Conservation (phyloP, 495 filamentous ascomycete species). For the Podospora anserina region DNA sequence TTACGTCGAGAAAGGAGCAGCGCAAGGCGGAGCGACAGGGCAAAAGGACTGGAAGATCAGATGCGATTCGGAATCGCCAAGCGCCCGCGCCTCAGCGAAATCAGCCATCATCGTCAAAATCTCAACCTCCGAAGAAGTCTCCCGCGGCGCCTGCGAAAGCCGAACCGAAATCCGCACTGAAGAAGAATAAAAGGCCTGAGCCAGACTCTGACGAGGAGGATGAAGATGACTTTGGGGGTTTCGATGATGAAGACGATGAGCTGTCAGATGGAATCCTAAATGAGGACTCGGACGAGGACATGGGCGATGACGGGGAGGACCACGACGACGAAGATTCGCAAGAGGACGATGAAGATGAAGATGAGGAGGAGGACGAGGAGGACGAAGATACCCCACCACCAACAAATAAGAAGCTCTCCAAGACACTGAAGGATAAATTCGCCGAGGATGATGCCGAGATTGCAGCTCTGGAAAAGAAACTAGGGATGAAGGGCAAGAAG, state of each 20-base stretch:
- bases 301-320: constrained; percentile 25
- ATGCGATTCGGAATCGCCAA: constrained; percentile 9
- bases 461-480: constrained; percentile 78
- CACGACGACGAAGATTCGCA: constrained; percentile 32
- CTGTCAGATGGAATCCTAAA: constrained; percentile 24
- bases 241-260: constrained; percentile 26
- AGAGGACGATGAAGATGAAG: constrained; percentile 34
- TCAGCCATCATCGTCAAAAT: neutral
- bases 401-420: constrained; percentile 45
- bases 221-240: constrained; percentile 18
- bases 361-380: constrained; percentile 24
- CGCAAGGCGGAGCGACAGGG: constrained; percentile 49
- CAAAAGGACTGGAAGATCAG: constrained; percentile 33
- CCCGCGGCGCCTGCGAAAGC: constrained; percentile 9
- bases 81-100: constrained; percentile 10
- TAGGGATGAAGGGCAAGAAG: constrained; percentile 79
- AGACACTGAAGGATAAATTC: constrained; percentile 61
- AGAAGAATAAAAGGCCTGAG: constrained; percentile 20
- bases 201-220: constrained; percentile 18
- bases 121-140: constrained; percentile 5
- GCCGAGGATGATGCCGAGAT: constrained; percentile 82
- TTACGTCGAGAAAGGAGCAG: constrained; percentile 46
- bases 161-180: constrained; percentile 10
- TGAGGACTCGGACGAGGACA: constrained; percentile 31
- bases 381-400: constrained; percentile 23